Conservation (phyloP, 1,284 basidiomycete species). For the Afroboletus lepidellus region DNA sequence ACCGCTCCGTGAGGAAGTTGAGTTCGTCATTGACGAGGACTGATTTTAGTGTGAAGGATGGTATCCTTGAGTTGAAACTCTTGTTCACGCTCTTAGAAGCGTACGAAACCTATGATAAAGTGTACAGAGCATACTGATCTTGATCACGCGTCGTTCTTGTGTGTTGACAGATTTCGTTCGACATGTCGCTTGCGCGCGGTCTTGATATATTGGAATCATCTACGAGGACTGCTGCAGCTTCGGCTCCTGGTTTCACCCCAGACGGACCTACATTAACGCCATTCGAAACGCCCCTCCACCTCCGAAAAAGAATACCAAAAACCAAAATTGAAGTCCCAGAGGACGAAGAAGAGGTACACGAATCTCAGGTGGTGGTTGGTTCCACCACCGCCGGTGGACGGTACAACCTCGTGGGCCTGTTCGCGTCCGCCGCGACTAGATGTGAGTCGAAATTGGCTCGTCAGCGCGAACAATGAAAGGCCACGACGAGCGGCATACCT, state of each 20-base stretch:
- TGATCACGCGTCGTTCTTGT: conserved; percentile 1
- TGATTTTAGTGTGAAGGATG: conserved; percentile 78
- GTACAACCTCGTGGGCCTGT: conserved; percentile 95
- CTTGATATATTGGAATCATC: conserved; percentile 99
- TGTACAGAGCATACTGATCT: conserved; percentile 31
- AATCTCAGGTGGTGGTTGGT: conserved; percentile 91
- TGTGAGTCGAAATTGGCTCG: too few relatives aligned
- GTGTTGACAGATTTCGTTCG: conserved; percentile 79
- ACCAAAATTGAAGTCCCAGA: conserved; percentile 41
- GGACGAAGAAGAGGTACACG: conserved; percentile 88
- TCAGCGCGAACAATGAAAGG: too few relatives aligned
- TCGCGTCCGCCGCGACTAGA: conserved; percentile 81
- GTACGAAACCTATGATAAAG: conserved; percentile 80
- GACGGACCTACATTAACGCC: conserved; percentile 46
- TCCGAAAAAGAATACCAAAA: conserved; percentile 56
- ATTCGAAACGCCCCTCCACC: conserved; percentile 30
- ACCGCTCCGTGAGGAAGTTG: too few relatives aligned
- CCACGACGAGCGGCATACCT: too few relatives aligned
- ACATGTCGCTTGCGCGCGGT: conserved; percentile 93
- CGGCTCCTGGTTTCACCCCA: conserved; percentile 76
- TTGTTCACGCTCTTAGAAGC: conserved; percentile 85
- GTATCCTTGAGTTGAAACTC: conserved; percentile 87
- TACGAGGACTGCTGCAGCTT: conserved; percentile 96
- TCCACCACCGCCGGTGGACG: conserved; percentile 97
- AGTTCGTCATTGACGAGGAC: conserved; percentile 30